These are phyloP conservation scores for Cyphellophora europaea DNA, from an alignment of 2,329 filamentous ascomycete species.

Conservation along the genomic window DNA sequence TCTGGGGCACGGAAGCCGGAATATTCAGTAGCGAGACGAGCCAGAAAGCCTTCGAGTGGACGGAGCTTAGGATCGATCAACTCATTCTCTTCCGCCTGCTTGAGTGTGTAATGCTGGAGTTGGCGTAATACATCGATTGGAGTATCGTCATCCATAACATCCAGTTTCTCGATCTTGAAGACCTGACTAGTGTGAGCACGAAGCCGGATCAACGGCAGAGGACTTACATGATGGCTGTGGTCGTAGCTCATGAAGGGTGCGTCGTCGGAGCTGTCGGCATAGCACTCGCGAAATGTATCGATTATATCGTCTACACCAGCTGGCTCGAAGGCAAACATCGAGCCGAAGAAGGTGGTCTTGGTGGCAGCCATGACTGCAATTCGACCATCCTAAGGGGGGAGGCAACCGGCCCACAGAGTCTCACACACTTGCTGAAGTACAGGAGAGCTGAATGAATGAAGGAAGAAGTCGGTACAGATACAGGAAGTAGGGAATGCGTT, in stretches of 20 bases:
- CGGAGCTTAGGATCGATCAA: constrained; percentile 9
- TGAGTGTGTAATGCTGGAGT: constrained; percentile 11
- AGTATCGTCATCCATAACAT: constrained; percentile 7
- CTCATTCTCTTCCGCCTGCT: constrained; percentile 4
- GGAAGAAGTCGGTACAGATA: too few species aligned
- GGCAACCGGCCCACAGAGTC: too few species aligned
- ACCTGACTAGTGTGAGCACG: constrained; percentile 8
- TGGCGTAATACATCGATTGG: constrained; percentile 7
- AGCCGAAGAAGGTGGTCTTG: constrained; percentile 1
- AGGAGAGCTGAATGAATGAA: too few species aligned
- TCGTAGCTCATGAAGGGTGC: constrained; percentile 13
- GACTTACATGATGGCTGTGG: constrained; percentile 7
- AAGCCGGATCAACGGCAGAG: neutral
- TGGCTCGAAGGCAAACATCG: neutral
- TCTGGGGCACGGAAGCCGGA: neutral
- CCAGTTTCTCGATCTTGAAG: constrained; percentile 11
- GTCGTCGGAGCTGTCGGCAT: constrained; percentile 2
- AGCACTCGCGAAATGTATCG: neutral
- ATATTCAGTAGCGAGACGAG: constrained; percentile 1
- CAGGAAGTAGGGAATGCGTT: too few species aligned
- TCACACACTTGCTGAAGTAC: too few species aligned
- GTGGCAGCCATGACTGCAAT: neutral
- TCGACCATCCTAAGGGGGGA: too few species aligned
- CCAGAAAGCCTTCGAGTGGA: constrained; percentile 7
- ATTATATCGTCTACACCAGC: neutral